Base-by-base conservation (phyloP, 1,139 yeast genomes). In the Geotrichum reessii region DNA sequence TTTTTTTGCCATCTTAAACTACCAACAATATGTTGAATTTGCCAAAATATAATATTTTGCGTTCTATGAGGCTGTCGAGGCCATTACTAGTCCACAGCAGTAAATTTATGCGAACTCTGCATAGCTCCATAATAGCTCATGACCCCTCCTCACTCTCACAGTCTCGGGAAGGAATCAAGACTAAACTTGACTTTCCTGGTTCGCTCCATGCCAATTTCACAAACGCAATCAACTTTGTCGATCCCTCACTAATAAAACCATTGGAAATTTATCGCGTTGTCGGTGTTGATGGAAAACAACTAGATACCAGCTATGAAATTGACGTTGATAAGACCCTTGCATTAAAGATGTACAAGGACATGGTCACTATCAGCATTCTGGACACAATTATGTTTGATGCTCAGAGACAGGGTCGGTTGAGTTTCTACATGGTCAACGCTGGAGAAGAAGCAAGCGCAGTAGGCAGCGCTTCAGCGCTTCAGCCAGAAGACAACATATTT, bases 371-470 rank as follows among this genome's bases (percentile, higher is more conserved):
- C 42, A 63, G 67, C 53, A 68, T 70, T 44, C 61, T 70, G 66
- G 73, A 70, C 55, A 57, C 65, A 40, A 71, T 72, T 62, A 70
- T 72, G 73, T 72, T 70, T 60, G 75, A 72, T 51, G 74, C 75
- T 6, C 75, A 72, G 61, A 66, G 75, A 44, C 75, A 72, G 59
- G 75, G 75, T 17, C 63, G 75, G 21, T 63, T 72, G 28, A 66
- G 71, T 48, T 72, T 72, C 59, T 72, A 72, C 63, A 72, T 72
- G 74, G 74, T 72, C 24, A 66, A 70, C 54, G 73, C 73, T n/a
- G 75, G 75, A 17, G 75, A 72, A 56, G 75, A 72, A 58, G 75
- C 74, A 2, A 69, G 72, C 11, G 68, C 73, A 3, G 71, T 72
- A 6, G 75, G 75, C 22, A 65, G 71, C 31, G 70, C 74, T 0